Conservation (phyloP, 257 asterid species). For the Marsdenia floribunda region DNA sequence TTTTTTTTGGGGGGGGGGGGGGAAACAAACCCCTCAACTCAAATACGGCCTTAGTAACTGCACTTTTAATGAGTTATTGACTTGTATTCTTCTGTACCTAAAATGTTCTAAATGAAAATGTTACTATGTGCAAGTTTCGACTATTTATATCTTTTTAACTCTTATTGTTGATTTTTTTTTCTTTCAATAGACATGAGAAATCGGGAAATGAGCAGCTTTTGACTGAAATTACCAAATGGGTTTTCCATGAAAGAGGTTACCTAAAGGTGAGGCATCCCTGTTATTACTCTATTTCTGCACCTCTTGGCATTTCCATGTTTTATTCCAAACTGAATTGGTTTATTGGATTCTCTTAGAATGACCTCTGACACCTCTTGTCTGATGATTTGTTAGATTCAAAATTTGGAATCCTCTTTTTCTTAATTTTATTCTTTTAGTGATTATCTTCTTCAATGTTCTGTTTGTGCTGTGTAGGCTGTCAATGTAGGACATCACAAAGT, state of each 20-base stretch:
- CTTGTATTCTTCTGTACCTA: neutral
- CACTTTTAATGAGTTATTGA: too few relatives aligned
- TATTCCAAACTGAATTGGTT: neutral
- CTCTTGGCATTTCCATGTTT: neutral
- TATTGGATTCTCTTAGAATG: neutral
- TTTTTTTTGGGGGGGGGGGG: too few relatives aligned
- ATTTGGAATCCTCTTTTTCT: neutral
- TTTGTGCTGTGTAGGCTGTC: slow-evolving; percentile 46
- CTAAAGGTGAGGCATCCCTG: slow-evolving; percentile 49
- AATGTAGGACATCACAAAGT: slow-evolving; percentile 69
- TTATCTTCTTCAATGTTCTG: neutral
- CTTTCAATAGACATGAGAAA: slow-evolving; percentile 51
- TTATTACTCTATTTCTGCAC: slow-evolving; percentile 1
- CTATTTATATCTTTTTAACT: neutral
- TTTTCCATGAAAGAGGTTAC: slow-evolving; percentile 88
- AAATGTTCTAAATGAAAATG: too few relatives aligned
- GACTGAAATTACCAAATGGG: slow-evolving; percentile 81
- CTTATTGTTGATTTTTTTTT: slow-evolving; percentile 10
- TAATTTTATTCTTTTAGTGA: neutral
- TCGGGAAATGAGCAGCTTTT: slow-evolving; percentile 76
- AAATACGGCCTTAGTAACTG: too few relatives aligned
- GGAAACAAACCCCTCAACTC: too few relatives aligned
- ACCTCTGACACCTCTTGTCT: neutral
- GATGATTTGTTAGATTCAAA: neutral
- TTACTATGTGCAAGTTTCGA: neutral